Conservation (phyloP, 164 flowering plant genomes). For the Cinnamomum micranthum region DNA sequence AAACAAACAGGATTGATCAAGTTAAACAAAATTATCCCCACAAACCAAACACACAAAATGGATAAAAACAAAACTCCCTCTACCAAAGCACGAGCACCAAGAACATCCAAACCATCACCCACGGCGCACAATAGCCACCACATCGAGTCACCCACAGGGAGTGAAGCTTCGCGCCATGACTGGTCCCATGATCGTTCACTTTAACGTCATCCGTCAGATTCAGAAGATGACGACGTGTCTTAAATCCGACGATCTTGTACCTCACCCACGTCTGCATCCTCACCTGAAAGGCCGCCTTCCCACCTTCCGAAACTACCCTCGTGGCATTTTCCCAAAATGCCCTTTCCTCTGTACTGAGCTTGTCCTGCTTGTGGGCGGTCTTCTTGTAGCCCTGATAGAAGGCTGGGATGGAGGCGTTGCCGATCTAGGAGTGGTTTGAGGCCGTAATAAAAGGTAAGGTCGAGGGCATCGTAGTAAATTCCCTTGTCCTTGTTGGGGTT, state of each 20-base stretch:
- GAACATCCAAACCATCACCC: neutral
- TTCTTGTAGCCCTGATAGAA: conserved; percentile 65
- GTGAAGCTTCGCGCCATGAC: conserved; percentile 36
- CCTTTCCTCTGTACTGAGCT: conserved; percentile 11
- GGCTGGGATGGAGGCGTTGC: conserved; percentile 8
- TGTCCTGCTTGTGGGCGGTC: conserved; percentile 26
- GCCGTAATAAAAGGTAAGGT: conserved; percentile 36
- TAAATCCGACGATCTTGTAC: conserved; percentile 48
- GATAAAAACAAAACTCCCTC: neutral
- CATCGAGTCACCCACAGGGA: conserved; percentile 11
- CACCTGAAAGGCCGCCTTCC: conserved; percentile 45
- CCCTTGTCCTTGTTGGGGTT: conserved; percentile 75
- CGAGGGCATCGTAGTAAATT: conserved; percentile 50
- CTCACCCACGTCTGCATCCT: conserved; percentile 55
- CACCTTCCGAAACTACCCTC: conserved; percentile 16
- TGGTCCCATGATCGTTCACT: conserved; percentile 37
- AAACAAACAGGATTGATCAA: no score
- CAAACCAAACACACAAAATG: no score
- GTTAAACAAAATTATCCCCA: no score
- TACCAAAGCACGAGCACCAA: neutral
- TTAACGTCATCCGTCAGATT: conserved; percentile 31
- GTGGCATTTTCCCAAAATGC: conserved; percentile 20
- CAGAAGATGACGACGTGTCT: conserved; percentile 37
- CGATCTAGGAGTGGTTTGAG: conserved; percentile 18
- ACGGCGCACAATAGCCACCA: neutral